A percentile compares a stretch with the other conserved stretches of the same genome.
Conservation (phyloP, 164 flowering plant species). For the Vitis vinifera region DNA sequence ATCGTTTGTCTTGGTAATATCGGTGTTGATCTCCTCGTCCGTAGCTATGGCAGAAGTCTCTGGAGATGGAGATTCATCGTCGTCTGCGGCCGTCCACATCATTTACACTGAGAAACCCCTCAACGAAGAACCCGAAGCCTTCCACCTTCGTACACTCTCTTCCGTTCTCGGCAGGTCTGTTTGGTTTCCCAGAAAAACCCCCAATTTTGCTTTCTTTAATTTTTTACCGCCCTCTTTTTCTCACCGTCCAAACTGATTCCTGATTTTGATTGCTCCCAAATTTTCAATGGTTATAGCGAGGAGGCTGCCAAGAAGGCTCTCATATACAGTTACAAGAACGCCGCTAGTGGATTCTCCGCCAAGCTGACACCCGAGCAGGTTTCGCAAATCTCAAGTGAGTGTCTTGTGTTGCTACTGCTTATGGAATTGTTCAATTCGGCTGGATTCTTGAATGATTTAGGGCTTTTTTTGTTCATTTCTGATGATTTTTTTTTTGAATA, state of each 20-base stretch:
- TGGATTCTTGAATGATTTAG: too few species aligned
- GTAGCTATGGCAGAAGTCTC: too few species aligned
- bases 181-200: not conserved
- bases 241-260: not conserved
- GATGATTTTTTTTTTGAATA: too few species aligned
- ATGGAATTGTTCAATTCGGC: too few species aligned
- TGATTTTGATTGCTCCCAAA: not conserved
- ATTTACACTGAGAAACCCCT: conserved; percentile 62
- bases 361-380: conserved; percentile 88
- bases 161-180: conserved; percentile 74
- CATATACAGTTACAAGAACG: conserved; percentile 80
- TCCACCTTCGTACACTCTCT: conserved; percentile 59
- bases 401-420: not conserved
- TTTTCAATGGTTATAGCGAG: conserved; percentile 41
- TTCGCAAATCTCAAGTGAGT: conserved; percentile 63
- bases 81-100: conserved; percentile 55
- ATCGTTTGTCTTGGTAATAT: too few species aligned
- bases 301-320: conserved; percentile 84
- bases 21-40: too few species aligned
- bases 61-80: conserved; percentile 4
- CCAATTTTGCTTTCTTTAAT: not conserved
- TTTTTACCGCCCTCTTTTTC: not conserved
- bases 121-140: conserved; percentile 56
- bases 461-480: too few species aligned
- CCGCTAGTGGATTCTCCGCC: conserved; percentile 89